Conservation (phyloP, 2,329 filamentous ascomycete species). For the Ophiocordyceps camponoti-leonardi region DNA sequence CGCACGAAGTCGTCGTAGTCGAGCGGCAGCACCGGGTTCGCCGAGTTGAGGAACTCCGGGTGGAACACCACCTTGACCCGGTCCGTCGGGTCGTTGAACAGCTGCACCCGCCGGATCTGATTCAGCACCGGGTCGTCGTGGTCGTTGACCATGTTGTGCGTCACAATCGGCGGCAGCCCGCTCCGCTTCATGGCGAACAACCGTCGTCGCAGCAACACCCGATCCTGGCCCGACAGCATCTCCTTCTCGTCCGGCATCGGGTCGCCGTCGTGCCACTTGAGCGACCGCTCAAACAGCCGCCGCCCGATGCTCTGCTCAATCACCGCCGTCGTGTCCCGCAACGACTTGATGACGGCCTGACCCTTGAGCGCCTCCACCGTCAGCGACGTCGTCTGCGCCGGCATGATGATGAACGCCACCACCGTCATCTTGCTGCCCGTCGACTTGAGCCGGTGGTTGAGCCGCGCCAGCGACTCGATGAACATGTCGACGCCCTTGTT, state of each 20-base stretch:
- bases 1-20: conserved; percentile 98
- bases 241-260: conserved; percentile 93
- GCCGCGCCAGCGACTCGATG: conserved; percentile 82
- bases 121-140: conserved; percentile 85
- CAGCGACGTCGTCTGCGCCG: conserved; percentile 84
- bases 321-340: conserved; percentile 80
- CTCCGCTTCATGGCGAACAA: conserved; percentile 95
- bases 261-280: conserved; percentile 91
- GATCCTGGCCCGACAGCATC: conserved; percentile 78
- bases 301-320: conserved; percentile 88
- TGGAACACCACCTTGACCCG: conserved; percentile 98
- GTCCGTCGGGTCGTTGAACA: conserved; percentile 91
- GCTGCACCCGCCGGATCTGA: conserved; percentile 86
- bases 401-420: conserved; percentile 97
- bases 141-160: conserved; percentile 97
- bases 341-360: conserved; percentile 91
- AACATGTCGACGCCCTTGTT: conserved; percentile 99
- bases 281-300: conserved; percentile 82
- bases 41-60: conserved; percentile 90
- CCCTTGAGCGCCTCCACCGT: conserved; percentile 93
- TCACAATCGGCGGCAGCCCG: conserved; percentile 83
- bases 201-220: conserved; percentile 75
- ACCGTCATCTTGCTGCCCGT: conserved; percentile 81
- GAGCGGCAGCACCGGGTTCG: conserved; percentile 84
- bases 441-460: conserved; percentile 84